Evolutionary conservation across 202 grass and related monocot genomes (phyloP).

Genomic region (Dendrocalamus latiflorus): DNA sequence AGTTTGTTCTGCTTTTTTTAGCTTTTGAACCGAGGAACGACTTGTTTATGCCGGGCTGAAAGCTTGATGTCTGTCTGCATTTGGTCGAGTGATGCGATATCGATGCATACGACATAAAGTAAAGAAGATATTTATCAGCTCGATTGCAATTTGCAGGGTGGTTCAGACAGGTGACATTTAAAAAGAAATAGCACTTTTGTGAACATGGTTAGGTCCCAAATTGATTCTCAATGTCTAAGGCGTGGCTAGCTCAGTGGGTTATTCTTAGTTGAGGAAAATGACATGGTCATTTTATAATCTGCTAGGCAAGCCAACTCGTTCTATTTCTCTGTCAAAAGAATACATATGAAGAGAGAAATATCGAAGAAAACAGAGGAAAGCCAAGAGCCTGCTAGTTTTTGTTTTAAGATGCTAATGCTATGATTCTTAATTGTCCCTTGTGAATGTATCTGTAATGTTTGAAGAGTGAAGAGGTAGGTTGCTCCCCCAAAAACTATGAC

Average conservation of each 20-base stretch:
- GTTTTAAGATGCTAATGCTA: no score
- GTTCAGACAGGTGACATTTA: background rate
- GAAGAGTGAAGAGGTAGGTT: no score
- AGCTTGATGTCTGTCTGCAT: slow-evolving; percentile 8
- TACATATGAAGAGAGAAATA: background rate
- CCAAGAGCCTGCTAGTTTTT: no score
- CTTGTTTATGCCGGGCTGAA: background rate
- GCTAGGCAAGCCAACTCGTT: background rate
- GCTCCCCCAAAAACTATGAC: no score
- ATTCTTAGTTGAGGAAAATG: slow-evolving; percentile 4
- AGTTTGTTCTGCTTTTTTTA: background rate
- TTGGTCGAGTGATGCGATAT: background rate
- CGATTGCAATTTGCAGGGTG: background rate
- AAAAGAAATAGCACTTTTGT: slow-evolving; percentile 8
- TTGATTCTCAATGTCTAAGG: background rate
- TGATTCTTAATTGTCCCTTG: no score
- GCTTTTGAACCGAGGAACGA: background rate
- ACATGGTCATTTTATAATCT: background rate
- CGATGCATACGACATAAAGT: slow-evolving; percentile 1
- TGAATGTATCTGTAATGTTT: no score
- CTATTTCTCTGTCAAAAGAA: background rate
- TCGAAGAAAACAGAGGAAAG: background rate
- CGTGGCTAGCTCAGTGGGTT: background rate
- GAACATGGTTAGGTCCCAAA: slow-evolving; percentile 1
- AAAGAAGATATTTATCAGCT: slow-evolving; percentile 23